A percentile compares a stretch with the other conserved stretches of the same genome.
These are phyloP conservation scores for Arachis stenosperma DNA, from an alignment of 306 rosid genomes.

Conservation along the genomic window DNA sequence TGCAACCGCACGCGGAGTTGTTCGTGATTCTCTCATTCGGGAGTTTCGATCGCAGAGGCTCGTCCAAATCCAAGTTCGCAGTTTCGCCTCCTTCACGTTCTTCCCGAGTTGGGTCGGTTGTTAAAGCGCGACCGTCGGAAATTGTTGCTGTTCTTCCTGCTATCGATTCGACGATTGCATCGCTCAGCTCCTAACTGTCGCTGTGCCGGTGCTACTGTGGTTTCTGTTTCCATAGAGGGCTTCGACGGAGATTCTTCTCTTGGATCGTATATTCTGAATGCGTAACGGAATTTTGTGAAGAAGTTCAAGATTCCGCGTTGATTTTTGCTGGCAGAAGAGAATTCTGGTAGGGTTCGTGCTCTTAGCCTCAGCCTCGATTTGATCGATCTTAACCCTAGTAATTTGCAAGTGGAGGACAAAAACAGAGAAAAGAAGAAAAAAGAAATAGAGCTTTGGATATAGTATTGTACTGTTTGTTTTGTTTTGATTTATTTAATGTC, in stretches of 20 bases:
- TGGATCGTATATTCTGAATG: slow-evolving; percentile 20
- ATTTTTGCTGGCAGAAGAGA: slow-evolving; percentile 47
- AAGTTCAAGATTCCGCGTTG: slow-evolving; percentile 33
- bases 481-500: slow-evolving; percentile 55
- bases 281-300: background rate
- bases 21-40: slow-evolving; percentile 34
- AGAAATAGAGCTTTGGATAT: slow-evolving; percentile 52
- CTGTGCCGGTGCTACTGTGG: slow-evolving; percentile 27
- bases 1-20: background rate
- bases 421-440: slow-evolving; percentile 15
- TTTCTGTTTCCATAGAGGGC: slow-evolving; percentile 39
- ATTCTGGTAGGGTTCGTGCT: slow-evolving; percentile 2
- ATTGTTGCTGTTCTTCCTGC: slow-evolving; percentile 34
- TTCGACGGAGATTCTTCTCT: slow-evolving; percentile 29
- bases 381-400: slow-evolving; percentile 58
- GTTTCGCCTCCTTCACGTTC: slow-evolving; percentile 29
- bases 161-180: slow-evolving; percentile 4
- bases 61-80: slow-evolving; percentile 10
- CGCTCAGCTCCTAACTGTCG: slow-evolving; percentile 16
- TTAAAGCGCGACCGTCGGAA: slow-evolving; percentile 22
- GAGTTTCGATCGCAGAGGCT: slow-evolving; percentile 43
- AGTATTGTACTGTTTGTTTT: slow-evolving; percentile 77
- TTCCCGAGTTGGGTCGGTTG: background rate
- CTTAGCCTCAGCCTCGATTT: slow-evolving; percentile 48
- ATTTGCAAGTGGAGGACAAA: slow-evolving; percentile 45